These are phyloP conservation scores for Neurospora pannonica DNA, from an alignment of 495 filamentous ascomycete species.

Conservation along the genomic window DNA sequence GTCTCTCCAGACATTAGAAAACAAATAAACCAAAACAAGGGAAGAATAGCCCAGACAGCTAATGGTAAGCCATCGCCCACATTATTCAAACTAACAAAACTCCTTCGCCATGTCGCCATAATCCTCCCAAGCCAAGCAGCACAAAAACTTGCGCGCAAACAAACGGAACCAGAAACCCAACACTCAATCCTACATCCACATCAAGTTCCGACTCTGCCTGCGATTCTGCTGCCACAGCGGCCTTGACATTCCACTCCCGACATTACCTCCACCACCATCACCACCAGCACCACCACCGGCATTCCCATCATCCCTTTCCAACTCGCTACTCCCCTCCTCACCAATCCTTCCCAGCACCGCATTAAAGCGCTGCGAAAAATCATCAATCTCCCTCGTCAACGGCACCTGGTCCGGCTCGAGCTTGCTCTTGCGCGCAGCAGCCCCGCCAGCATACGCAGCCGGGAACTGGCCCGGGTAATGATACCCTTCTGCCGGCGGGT, in stretches of 20 bases:
- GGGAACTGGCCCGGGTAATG: constrained; percentile 15
- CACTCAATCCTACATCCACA: constrained; percentile 32
- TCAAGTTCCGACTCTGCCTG: constrained; percentile 35
- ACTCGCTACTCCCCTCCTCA: constrained; percentile 17
- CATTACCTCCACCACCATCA: neutral
- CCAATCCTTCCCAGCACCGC: constrained; percentile 30
- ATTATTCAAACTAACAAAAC: neutral
- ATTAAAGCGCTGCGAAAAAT: constrained; percentile 31
- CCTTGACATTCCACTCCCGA: neutral
- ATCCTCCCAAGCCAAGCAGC: too few species aligned
- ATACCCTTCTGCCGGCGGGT: constrained; percentile 11
- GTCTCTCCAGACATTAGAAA: neutral
- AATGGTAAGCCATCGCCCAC: neutral
- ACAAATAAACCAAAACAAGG: too few species aligned
- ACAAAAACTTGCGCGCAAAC: too few species aligned
- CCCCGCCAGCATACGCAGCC: constrained; percentile 11
- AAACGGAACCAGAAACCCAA: neutral
- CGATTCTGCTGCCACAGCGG: constrained; percentile 43
- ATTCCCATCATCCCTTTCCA: neutral
- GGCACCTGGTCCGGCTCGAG: constrained; percentile 20
- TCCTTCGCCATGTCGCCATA: neutral
- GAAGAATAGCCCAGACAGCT: neutral
- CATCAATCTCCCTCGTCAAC: constrained; percentile 30
- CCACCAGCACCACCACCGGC: constrained; percentile 5
- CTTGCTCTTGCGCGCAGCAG: constrained; percentile 5